Percentiles rank a stretch among this genome's conserved stretches.
phyloP scores from a whole-genome alignment of 2,329 filamentous ascomycete species.

The Tolypocladium album region DNA sequence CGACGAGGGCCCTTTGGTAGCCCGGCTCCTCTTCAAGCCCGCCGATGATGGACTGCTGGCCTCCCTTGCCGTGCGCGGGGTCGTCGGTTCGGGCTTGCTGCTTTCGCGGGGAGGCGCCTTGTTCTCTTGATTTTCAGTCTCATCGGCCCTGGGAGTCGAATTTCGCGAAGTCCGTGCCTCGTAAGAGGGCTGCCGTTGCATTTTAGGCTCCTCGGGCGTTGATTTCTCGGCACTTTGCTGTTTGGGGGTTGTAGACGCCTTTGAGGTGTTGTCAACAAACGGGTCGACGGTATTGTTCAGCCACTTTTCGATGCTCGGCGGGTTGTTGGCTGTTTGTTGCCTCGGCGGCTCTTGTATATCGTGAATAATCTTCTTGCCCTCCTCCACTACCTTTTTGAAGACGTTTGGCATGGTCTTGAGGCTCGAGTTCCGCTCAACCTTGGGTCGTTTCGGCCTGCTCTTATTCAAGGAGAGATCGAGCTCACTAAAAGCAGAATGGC shows the following conservation, averaged over 20 bases:
- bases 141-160: slow-evolving; percentile 1
- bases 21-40: slow-evolving; percentile 43
- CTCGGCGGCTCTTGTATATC: slow-evolving; percentile 47
- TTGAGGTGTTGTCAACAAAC: slow-evolving; percentile 36
- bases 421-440: slow-evolving; percentile 43
- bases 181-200: slow-evolving; percentile 2
- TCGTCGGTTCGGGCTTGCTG: slow-evolving; percentile 9
- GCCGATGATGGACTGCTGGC: slow-evolving; percentile 22
- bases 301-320: slow-evolving; percentile 56
- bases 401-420: slow-evolving; percentile 52
- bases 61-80: slow-evolving; percentile 8
- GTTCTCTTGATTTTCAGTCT: slow-evolving; percentile 4
- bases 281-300: slow-evolving; percentile 52
- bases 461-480: slow-evolving; percentile 43
- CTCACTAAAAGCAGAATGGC: slow-evolving; percentile 56
- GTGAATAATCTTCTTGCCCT: slow-evolving; percentile 54
- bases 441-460: slow-evolving; percentile 28
- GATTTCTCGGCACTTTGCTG: slow-evolving; percentile 1
- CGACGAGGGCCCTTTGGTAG: slow-evolving; percentile 39
- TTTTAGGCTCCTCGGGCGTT: neutral
- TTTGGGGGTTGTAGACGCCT: neutral
- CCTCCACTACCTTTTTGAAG: slow-evolving; percentile 52
- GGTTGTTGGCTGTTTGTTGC: slow-evolving; percentile 39
- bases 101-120: neutral
- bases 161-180: neutral